These are phyloP conservation scores for Nicotiana knightiana DNA, from an alignment of 257 asterid genomes.

Conservation along the genomic window DNA sequence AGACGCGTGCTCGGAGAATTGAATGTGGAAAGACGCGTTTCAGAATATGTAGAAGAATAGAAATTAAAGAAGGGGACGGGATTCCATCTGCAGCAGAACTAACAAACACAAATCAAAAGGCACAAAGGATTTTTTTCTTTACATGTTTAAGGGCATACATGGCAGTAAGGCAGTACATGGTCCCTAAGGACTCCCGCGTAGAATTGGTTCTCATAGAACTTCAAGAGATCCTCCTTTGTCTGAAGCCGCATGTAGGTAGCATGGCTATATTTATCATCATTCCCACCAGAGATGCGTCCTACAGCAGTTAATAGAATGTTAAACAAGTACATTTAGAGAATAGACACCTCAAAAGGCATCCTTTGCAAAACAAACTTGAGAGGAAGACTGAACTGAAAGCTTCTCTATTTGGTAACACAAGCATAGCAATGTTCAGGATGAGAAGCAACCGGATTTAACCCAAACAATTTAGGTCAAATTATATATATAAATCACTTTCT, in stretches of 20 bases:
- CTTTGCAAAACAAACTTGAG: neutral
- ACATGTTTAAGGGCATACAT: slow-evolving; percentile 76
- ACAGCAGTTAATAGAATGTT: slow-evolving; percentile 23
- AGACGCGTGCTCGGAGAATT: no score
- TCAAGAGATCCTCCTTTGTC: slow-evolving; percentile 53
- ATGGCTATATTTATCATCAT: slow-evolving; percentile 57
- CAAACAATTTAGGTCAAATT: neutral
- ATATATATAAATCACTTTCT: neutral
- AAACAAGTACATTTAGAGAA: neutral
- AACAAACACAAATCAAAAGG: slow-evolving; percentile 22
- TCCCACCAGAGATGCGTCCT: slow-evolving; percentile 61
- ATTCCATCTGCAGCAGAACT: slow-evolving; percentile 4
- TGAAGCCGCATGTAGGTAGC: slow-evolving; percentile 79
- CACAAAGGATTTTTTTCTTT: slow-evolving; percentile 46
- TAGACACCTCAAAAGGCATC: neutral
- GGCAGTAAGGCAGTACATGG: slow-evolving; percentile 82
- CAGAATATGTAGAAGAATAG: slow-evolving; percentile 7
- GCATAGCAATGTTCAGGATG: neutral
- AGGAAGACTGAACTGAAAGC: neutral
- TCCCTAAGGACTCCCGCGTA: slow-evolving; percentile 58
- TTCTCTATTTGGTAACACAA: neutral
- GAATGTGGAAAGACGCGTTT: neutral
- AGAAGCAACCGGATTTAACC: neutral
- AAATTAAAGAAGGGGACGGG: neutral
- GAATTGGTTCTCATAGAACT: slow-evolving; percentile 61